These are phyloP conservation scores for Neurospora sp. DNA, from an alignment of 495 filamentous ascomycete genomes.

Conservation along the genomic window DNA sequence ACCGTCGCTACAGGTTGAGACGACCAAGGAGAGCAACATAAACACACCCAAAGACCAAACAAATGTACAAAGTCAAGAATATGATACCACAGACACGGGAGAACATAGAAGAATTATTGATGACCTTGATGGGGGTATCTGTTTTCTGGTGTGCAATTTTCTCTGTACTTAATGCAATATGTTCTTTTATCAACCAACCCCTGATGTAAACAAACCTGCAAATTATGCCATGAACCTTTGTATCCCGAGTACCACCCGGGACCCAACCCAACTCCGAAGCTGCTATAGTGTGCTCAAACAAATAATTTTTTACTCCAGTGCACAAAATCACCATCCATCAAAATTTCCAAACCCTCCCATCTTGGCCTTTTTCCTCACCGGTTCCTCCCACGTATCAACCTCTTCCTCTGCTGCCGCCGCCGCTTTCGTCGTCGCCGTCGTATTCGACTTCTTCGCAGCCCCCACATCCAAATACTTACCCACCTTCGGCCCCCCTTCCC, in stretches of 20 bases:
- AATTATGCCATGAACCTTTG: neutral
- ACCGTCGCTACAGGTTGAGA: neutral
- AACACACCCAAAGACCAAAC: neutral
- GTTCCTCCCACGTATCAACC: constrained; percentile 50
- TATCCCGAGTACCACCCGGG: neutral
- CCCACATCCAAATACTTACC: constrained; percentile 72
- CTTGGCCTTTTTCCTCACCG: constrained; percentile 71
- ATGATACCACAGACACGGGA: neutral
- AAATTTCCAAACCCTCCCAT: constrained; percentile 90
- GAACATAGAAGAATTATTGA: neutral
- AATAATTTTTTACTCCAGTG: neutral
- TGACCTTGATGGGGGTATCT: neutral
- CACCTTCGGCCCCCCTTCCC: constrained; percentile 38
- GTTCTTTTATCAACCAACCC: neutral
- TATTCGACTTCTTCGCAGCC: constrained; percentile 12
- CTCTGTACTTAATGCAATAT: neutral
- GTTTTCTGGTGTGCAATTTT: neutral
- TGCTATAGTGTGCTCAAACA: neutral
- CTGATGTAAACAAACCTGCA: neutral
- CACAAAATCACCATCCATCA: constrained; percentile 52
- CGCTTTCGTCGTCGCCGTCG: neutral
- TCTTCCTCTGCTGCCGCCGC: constrained; percentile 20
- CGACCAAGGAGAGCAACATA: neutral
- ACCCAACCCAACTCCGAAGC: neutral
- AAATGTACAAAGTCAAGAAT: neutral